Percentiles rank a stretch among this genome's conserved stretches.
These are phyloP conservation scores for Acanthamoeba royreba DNA, from an alignment of 208 protist genomes.

Conservation along the genomic window DNA sequence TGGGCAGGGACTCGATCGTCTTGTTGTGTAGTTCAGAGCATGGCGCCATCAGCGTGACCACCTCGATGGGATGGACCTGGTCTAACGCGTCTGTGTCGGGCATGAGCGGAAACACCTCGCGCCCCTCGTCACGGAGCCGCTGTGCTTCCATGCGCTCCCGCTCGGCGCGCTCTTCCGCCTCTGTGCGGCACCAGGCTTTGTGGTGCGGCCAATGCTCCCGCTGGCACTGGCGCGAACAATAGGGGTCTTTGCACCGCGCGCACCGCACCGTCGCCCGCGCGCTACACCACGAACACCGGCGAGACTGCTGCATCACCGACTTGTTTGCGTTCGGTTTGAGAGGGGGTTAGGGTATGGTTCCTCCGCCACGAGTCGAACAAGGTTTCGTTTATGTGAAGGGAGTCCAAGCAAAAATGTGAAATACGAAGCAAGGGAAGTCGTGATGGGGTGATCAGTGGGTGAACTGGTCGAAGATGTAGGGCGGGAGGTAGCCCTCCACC, in stretches of 20 bases:
- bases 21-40: no score
- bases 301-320: not conserved
- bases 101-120: not conserved
- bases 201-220: not conserved
- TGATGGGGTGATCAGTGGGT: not conserved
- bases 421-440: not conserved
- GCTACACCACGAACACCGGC: not conserved
- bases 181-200: not conserved
- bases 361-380: no score
- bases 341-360: no score
- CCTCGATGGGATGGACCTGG: no score
- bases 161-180: not conserved
- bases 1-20: not conserved
- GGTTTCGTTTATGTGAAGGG: no score
- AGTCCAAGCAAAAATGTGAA: not conserved
- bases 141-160: not conserved
- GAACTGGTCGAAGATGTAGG: conserved; percentile 65
- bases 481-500: conserved; percentile 58
- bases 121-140: not conserved
- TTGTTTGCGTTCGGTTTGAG: no score
- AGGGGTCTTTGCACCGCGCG: not conserved
- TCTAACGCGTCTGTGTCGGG: not conserved
- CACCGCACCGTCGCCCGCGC: not conserved
- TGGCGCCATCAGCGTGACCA: no score
- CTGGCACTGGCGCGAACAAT: not conserved